Evolutionary conservation across 192 early-diverging fungal species (phyloP).

Genomic region (Backusella morwellensis): DNA sequence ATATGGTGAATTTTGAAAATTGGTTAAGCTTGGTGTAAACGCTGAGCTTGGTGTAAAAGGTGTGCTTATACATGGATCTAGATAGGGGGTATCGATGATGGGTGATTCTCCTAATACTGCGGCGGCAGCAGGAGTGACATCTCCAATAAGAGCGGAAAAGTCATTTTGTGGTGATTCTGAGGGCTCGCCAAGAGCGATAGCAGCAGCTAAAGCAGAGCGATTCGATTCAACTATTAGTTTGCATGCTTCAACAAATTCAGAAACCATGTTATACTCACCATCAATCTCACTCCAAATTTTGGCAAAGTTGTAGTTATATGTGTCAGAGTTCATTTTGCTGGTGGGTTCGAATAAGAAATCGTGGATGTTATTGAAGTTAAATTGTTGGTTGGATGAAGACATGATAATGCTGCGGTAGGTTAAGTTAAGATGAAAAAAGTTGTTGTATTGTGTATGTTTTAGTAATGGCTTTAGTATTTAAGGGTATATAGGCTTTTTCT

Average conservation of each 20-base stretch:
- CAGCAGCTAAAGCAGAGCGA: not conserved
- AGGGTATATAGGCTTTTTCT: not conserved
- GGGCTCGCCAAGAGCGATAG: not conserved
- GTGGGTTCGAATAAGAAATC: not conserved
- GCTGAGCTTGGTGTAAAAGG: not conserved
- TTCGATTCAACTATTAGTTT: not conserved
- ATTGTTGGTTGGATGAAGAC: not conserved
- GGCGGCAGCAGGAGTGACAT: not conserved
- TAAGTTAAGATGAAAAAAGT: not conserved
- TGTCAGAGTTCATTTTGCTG: not conserved
- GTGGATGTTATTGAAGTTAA: not conserved
- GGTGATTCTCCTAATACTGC: conserved; percentile 7
- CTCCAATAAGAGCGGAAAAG: conserved; percentile 3
- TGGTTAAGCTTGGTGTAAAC: not conserved
- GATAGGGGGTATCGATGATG: not conserved
- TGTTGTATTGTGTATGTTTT: not conserved
- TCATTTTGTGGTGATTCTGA: not conserved
- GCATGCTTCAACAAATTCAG: conserved; percentile 8
- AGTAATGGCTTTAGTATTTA: not conserved
- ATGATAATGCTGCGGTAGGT: not conserved
- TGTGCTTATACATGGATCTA: conserved; percentile 2
- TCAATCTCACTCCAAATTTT: conserved; percentile 8
- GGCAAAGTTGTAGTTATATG: not conserved
- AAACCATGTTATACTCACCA: not conserved
- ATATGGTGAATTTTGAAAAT: conserved; percentile 11